These are phyloP conservation scores for Alternaria sp. DNA, from an alignment of 2,329 filamentous ascomycete genomes.

Conservation along the genomic window DNA sequence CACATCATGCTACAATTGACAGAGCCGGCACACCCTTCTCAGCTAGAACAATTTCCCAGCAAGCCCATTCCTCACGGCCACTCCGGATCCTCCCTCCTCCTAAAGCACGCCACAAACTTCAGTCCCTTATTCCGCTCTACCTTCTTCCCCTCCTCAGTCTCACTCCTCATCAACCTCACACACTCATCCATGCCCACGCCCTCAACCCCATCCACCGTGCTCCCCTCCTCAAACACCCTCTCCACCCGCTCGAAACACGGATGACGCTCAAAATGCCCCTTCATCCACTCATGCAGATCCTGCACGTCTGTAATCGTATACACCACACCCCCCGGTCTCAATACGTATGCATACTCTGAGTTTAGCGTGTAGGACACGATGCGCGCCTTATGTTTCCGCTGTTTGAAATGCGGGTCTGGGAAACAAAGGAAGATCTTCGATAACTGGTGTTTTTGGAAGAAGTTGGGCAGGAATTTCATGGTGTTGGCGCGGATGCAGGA, in stretches of 20 bases:
- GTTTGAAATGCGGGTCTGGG: constrained; percentile 97
- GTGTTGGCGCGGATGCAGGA: constrained; percentile 90
- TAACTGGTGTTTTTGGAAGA: constrained; percentile 83
- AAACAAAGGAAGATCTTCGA: constrained; percentile 97
- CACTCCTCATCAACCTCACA: constrained; percentile 75
- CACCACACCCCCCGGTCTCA: constrained; percentile 82
- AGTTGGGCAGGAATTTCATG: constrained; percentile 99
- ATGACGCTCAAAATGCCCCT: constrained; percentile 79
- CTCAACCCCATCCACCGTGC: constrained; percentile 65
- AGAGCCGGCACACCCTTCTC: too few relatives aligned
- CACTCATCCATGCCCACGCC: constrained; percentile 74
- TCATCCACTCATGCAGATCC: constrained; percentile 93
- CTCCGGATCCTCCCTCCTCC: constrained; percentile 77
- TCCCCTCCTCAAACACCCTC: constrained; percentile 58
- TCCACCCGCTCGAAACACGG: constrained; percentile 78
- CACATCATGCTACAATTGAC: too few relatives aligned
- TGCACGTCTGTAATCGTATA: constrained; percentile 99
- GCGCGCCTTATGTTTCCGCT: constrained; percentile 93
- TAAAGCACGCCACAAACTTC: constrained; percentile 91
- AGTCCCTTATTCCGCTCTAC: constrained; percentile 86
- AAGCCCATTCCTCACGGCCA: constrained; percentile 64
- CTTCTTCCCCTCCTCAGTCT: constrained; percentile 98
- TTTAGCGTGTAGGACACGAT: constrained; percentile 90
- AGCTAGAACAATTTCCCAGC: too few relatives aligned
- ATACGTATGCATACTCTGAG: constrained; percentile 89